A percentile compares a stretch with the other conserved stretches of the same genome.
Conservation (phyloP, 192 early-diverging fungal species). For the Entomortierella beljakovae region DNA sequence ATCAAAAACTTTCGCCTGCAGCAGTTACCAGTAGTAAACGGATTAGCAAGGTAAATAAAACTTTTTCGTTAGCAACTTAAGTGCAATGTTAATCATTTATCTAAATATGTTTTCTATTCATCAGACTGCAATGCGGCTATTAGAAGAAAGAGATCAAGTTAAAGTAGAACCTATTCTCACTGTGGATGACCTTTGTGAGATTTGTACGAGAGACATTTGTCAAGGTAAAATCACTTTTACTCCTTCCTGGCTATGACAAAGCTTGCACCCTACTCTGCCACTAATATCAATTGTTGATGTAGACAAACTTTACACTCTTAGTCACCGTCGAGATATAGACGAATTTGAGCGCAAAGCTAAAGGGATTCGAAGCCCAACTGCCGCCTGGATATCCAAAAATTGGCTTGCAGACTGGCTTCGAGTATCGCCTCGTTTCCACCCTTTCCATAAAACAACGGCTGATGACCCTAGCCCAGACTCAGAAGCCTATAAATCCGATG, state of each 20-base stretch:
- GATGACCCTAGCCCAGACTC: slow-evolving; percentile 34
- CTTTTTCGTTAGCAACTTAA: too few relatives aligned
- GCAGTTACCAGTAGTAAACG: slow-evolving; percentile 26
- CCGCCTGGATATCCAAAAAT: slow-evolving; percentile 28
- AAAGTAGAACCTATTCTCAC: slow-evolving; percentile 21
- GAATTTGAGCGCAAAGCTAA: slow-evolving; percentile 21
- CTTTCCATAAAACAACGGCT: neutral
- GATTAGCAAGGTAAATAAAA: slow-evolving; percentile 29
- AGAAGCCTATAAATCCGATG: slow-evolving; percentile 12
- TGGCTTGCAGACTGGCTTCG: slow-evolving; percentile 43
- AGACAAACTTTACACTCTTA: slow-evolving; percentile 44
- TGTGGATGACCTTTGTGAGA: slow-evolving; percentile 14
- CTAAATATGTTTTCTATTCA: neutral
- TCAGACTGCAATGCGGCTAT: slow-evolving; percentile 13
- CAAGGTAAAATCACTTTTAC: slow-evolving; percentile 15
- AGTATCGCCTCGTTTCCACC: slow-evolving; percentile 19
- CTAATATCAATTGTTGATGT: neutral
- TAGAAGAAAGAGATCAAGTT: slow-evolving; percentile 5
- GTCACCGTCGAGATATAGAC: slow-evolving; percentile 32
- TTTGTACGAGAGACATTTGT: slow-evolving; percentile 13
- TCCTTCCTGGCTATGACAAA: too few relatives aligned
- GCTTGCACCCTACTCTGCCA: too few relatives aligned
- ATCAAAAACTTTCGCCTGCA: slow-evolving; percentile 34
- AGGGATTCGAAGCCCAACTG: neutral
- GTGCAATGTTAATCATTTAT: too few relatives aligned